phyloP scores from a whole-genome alignment of 257 asterid species.

The Sherardia arvensis region DNA sequence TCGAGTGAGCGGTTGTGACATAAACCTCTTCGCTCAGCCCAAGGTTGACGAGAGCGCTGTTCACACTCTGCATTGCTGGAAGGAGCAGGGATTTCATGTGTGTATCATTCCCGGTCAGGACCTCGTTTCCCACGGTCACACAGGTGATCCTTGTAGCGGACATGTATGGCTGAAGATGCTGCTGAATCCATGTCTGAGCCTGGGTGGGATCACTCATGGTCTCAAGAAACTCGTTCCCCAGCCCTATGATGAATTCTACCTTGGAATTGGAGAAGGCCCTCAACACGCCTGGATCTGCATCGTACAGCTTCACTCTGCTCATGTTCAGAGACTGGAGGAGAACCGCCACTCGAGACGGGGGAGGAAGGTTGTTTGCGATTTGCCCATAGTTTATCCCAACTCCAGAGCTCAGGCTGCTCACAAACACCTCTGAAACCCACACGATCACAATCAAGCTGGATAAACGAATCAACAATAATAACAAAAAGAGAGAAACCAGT shows the following conservation, averaged over 20 bases:
- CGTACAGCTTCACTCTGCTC: constrained; percentile 63
- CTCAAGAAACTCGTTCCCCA: constrained; percentile 61
- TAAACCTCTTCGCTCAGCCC: constrained; percentile 36
- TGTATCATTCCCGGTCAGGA: constrained; percentile 48
- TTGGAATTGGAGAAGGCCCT: constrained; percentile 52
- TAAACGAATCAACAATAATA: too few species aligned
- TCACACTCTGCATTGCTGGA: constrained; percentile 62
- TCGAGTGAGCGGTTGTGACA: constrained; percentile 73
- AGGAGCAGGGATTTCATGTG: constrained; percentile 39
- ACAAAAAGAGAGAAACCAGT: too few species aligned
- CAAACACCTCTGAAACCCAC: constrained; percentile 26
- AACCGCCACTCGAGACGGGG: constrained; percentile 52
- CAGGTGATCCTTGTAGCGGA: constrained; percentile 59
- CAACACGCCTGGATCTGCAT: constrained; percentile 67
- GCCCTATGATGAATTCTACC: constrained; percentile 61
- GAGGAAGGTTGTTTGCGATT: constrained; percentile 72
- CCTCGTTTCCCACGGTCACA: constrained; percentile 73
- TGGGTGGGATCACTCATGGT: constrained; percentile 50
- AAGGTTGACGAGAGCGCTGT: constrained; percentile 38
- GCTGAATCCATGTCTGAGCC: constrained; percentile 69
- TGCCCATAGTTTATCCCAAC: constrained; percentile 91
- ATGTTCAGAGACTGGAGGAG: constrained; percentile 59
- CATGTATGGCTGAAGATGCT: constrained; percentile 57
- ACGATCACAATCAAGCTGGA: neutral
- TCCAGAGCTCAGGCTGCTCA: constrained; percentile 24